Evolutionary conservation across 495 filamentous ascomycete species (phyloP), one percentile per base, ranked within the genome.

Genomic region (Hypoxylon trugodes): DNA sequence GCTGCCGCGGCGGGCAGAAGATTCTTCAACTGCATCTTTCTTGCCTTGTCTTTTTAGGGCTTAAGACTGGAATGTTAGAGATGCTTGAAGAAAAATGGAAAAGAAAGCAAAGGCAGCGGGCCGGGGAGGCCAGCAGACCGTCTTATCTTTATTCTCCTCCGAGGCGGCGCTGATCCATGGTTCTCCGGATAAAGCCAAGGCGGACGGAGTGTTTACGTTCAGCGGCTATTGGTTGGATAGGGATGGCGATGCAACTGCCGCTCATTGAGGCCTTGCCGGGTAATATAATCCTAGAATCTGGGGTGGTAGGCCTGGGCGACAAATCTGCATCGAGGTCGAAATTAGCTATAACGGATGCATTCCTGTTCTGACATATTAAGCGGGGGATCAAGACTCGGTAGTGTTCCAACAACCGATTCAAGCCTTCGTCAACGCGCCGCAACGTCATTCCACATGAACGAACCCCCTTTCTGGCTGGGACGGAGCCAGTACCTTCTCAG

Each of bases 1-100:
- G 67, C 66, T 42, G 74, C 74, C 61, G 59, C 61, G 8, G 68
- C 65, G 48, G 66, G 64, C 21, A 76, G 38, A 21, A 71, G 50
- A 18, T 66, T 68, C 53, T 68, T 69, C 58, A 72, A 26, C 57
- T 66, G 43, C 67, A 70, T 70, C 30, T 57, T 52, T 28, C 12
- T 42, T 33, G 1, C 35, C 15, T 22, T 52, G 25, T 40, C 38
- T 42, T 22, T 30, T 28, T 16, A 33, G 13, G 16, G 26, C 35
- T 45, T 48, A 33, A 28, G 25, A 15, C 3, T 38, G 3, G 33
- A 54, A 19, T 42, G 18, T 36, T 16, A 41, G 16, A 43, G 12
- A 6, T 49, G 42, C 61, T 52, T 59, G 28, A 28, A 33, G 50
- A 45, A 55, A 28, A 52, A 30, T 13, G 16, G 15, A 58, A 36